These are phyloP conservation scores for Zymoseptoria ardabiliae DNA, from an alignment of 2,329 filamentous ascomycete species.

Conservation along the genomic window DNA sequence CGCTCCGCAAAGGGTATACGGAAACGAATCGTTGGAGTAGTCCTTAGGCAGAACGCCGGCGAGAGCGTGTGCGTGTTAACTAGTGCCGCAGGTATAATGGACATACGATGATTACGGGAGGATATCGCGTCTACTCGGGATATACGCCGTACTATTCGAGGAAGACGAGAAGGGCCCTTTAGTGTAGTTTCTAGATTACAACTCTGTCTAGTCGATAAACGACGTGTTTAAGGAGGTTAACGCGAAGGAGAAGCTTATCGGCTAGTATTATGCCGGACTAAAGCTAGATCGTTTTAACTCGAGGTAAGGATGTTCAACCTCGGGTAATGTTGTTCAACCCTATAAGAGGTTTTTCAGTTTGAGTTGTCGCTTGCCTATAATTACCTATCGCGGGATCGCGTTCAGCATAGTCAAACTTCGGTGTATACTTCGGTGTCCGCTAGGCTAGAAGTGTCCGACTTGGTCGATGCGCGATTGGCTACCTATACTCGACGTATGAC, in stretches of 20 bases:
- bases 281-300: too few species aligned
- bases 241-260: slow-evolving; percentile 95
- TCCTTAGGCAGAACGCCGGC: slow-evolving; percentile 92
- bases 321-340: too few species aligned
- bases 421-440: too few species aligned
- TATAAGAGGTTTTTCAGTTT: too few species aligned
- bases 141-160: slow-evolving; percentile 76
- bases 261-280: slow-evolving; percentile 98
- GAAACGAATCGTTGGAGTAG: slow-evolving; percentile 84
- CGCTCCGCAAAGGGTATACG: slow-evolving; percentile 83
- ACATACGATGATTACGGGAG: slow-evolving; percentile 7
- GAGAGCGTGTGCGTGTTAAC: slow-evolving; percentile 96
- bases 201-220: slow-evolving; percentile 99
- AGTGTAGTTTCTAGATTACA: slow-evolving; percentile 98
- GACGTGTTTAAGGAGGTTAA: slow-evolving; percentile 99
- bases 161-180: slow-evolving; percentile 98
- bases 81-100: slow-evolving; percentile 77
- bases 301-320: too few species aligned
- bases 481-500: too few species aligned
- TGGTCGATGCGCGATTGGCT: too few species aligned
- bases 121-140: neutral
- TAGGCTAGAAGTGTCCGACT: too few species aligned
- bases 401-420: too few species aligned
- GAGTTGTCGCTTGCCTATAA: too few species aligned
- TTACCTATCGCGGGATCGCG: too few species aligned